Evolutionary conservation across 805 yeast species (phyloP).

Genomic region (Metschnikowia lunata): DNA sequence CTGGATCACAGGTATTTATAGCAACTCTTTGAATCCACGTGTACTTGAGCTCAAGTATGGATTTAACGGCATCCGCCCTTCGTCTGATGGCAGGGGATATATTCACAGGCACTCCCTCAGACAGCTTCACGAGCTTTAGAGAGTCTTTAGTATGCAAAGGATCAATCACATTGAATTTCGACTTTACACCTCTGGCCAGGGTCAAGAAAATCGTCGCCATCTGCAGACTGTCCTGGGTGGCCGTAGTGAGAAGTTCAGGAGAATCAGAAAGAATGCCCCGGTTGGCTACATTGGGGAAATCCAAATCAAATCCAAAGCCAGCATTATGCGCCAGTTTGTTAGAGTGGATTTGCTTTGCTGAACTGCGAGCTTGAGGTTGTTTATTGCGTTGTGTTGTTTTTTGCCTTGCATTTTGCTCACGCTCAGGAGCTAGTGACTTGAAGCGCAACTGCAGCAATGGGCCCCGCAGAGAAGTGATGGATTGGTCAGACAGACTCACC

Average conservation of each 20-base stretch:
- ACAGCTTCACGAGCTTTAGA: slow-evolving; percentile 2
- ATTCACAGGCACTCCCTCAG: slow-evolving; percentile 7
- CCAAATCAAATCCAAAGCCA: slow-evolving; percentile 12
- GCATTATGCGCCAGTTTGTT: slow-evolving; percentile 1
- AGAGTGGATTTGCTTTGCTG: slow-evolving; percentile 5
- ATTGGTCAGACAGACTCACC: slow-evolving; percentile 3
- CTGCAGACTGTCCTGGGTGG: slow-evolving; percentile 6
- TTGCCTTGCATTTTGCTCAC: neutral
- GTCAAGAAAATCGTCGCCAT: slow-evolving; percentile 15
- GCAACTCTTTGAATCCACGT: slow-evolving; percentile 42
- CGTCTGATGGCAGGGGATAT: slow-evolving; percentile 36
- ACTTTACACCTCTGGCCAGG: slow-evolving; percentile 6
- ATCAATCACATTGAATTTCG: slow-evolving; percentile 16
- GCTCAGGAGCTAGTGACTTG: slow-evolving; percentile 7
- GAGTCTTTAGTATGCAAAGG: slow-evolving; percentile 5
- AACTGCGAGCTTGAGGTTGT: neutral
- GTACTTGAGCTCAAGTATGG: slow-evolving; percentile 48
- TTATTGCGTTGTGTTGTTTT: neutral
- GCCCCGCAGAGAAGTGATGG: slow-evolving; percentile 5
- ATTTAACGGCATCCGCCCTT: slow-evolving; percentile 48
- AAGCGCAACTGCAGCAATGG: slow-evolving; percentile 7
- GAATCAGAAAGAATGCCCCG: neutral
- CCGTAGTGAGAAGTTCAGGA: neutral
- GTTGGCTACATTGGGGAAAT: slow-evolving; percentile 5
- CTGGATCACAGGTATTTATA: slow-evolving; percentile 20